Conservation (phyloP, 1,139 yeast genomes). For the Yamadazyma jaroonii region DNA sequence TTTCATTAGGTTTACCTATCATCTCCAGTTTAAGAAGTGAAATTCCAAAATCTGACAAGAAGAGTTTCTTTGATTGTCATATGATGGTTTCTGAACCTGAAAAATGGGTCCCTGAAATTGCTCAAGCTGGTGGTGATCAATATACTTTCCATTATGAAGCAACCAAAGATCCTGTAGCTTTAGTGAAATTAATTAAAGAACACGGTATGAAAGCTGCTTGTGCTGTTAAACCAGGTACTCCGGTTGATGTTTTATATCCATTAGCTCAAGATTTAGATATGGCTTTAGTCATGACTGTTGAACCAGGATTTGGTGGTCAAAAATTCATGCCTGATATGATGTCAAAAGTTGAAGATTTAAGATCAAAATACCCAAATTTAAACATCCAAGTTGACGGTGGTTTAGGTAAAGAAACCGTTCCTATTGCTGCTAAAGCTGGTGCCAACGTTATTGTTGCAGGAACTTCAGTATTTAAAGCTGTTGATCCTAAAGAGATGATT, state of each 20-base stretch:
- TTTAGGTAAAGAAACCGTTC: conserved; percentile 78
- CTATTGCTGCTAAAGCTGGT: conserved; percentile 87
- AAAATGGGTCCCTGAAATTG: conserved; percentile 92
- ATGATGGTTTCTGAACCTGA: conserved; percentile 98
- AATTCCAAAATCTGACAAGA: conserved; percentile 54
- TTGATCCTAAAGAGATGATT: conserved; percentile 73
- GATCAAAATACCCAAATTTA: conserved; percentile 71
- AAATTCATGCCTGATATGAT: conserved; percentile 94
- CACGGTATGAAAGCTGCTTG: conserved; percentile 93
- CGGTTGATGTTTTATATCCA: conserved; percentile 79
- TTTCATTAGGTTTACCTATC: conserved; percentile 90
- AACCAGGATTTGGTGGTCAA: conserved; percentile 99
- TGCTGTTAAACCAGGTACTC: conserved; percentile 92
- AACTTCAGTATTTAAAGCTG: conserved; percentile 85
- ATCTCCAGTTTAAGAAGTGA: conserved; percentile 75
- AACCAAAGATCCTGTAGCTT: conserved; percentile 70
- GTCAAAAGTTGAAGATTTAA: conserved; percentile 83
- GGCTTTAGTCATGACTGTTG: conserved; percentile 97
- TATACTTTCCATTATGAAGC: conserved; percentile 97
- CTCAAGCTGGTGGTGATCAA: conserved; percentile 93
- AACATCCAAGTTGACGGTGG: conserved; percentile 98
- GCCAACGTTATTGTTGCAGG: conserved; percentile 99
- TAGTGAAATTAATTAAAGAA: conserved; percentile 71
- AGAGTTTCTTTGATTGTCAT: conserved; percentile 92
- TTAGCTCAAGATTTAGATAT: conserved; percentile 79